phyloP scores from a whole-genome alignment of 257 asterid species.

The Henckelia pumila region DNA sequence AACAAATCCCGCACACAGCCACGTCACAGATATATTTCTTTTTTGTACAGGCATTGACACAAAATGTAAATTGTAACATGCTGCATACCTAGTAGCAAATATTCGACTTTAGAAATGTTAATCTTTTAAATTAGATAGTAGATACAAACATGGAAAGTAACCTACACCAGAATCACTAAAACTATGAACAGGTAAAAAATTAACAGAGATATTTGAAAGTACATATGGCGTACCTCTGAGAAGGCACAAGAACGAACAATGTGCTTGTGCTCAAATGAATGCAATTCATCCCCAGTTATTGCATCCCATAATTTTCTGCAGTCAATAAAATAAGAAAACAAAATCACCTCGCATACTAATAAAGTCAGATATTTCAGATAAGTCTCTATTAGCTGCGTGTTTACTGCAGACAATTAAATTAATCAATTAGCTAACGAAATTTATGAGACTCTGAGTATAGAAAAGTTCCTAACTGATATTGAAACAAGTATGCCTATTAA shows the following conservation, averaged over 20 bases:
- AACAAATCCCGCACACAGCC: not conserved
- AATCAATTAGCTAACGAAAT: not conserved
- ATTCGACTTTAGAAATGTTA: no score
- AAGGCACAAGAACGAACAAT: slow-evolving; percentile 94
- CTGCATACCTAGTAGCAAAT: not conserved
- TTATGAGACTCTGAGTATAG: not conserved
- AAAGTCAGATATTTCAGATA: not conserved
- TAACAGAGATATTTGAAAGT: not conserved
- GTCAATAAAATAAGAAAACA: slow-evolving; percentile 11
- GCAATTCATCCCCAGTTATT: slow-evolving; percentile 83
- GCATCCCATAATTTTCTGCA: slow-evolving; percentile 99
- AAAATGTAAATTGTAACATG: not conserved
- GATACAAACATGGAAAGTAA: not conserved
- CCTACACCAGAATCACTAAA: slow-evolving; percentile 12
- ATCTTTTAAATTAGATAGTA: not conserved
- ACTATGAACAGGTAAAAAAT: not conserved
- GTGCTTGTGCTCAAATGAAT: slow-evolving; percentile 96
- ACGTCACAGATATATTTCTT: not conserved
- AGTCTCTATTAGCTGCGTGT: not conserved
- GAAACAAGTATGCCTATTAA: no score
- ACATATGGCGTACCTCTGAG: slow-evolving; percentile 61
- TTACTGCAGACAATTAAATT: not conserved
- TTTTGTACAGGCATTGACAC: no score
- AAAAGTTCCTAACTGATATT: not conserved
- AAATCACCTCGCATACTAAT: not conserved